These are phyloP conservation scores for Fonsecaea nubica DNA, from an alignment of 2,329 filamentous ascomycete species.

Conservation along the genomic window DNA sequence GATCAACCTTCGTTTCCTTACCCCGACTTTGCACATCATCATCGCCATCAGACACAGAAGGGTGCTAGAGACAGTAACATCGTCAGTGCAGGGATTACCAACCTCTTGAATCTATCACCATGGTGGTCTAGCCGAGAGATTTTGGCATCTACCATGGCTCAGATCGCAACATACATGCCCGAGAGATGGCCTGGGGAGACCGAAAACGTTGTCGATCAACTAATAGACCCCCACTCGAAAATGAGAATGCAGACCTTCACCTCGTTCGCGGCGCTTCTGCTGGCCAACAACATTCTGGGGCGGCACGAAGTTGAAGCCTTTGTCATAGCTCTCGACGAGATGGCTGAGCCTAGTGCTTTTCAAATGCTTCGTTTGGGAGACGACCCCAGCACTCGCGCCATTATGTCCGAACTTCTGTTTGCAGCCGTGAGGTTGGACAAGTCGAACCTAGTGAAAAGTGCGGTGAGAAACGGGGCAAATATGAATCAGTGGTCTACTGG, in stretches of 20 bases:
- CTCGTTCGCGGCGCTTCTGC: slow-evolving; percentile 14
- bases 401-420: slow-evolving; percentile 10
- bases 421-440: not conserved
- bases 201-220: not conserved
- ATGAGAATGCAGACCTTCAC: slow-evolving; percentile 14
- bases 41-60: not conserved
- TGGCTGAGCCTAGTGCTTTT: slow-evolving; percentile 10
- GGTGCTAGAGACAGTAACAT: not conserved
- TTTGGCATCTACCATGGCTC: not conserved
- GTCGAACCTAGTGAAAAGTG: slow-evolving; percentile 1
- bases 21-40: not conserved
- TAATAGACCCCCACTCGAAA: slow-evolving; percentile 1
- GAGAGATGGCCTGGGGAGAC: not conserved
- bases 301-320: not conserved
- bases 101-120: not conserved
- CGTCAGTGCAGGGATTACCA: not conserved
- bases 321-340: slow-evolving; percentile 3
- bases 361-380: slow-evolving; percentile 3
- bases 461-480: not conserved
- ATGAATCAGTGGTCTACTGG: not conserved
- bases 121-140: not conserved
- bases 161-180: slow-evolving; percentile 2
- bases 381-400: slow-evolving; percentile 11
- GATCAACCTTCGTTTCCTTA: not conserved
- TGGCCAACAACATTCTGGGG: slow-evolving; percentile 3